Percentiles rank a stretch among this genome's conserved stretches.
Conservation (phyloP, 106 monocot species). For the Dioscorea dumetorum region DNA sequence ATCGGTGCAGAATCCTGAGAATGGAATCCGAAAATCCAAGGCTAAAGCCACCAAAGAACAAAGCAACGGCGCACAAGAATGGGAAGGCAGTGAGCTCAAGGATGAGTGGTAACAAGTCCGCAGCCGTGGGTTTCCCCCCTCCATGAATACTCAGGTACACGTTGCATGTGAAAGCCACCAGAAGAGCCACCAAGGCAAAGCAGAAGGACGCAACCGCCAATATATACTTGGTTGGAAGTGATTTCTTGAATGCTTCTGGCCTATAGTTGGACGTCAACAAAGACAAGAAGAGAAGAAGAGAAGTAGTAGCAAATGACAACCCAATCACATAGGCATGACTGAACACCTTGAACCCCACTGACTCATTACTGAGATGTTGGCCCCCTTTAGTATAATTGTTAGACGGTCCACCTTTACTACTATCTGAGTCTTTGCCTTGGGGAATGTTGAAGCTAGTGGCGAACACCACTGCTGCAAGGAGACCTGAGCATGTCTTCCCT, state of each 20-base stretch:
- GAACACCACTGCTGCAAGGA: conserved; percentile 36
- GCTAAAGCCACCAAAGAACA: no score
- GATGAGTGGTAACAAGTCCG: conserved; percentile 11
- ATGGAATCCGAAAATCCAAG: no score
- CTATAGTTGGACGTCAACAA: conserved; percentile 21
- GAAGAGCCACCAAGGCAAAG: conserved; percentile 5
- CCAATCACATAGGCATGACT: conserved; percentile 25
- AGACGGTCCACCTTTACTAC: no score
- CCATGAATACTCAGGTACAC: conserved; percentile 18
- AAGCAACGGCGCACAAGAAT: neutral
- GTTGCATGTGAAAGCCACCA: conserved; percentile 28
- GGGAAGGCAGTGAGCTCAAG: conserved; percentile 26
- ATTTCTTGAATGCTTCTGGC: conserved; percentile 16
- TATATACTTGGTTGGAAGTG: conserved; percentile 24
- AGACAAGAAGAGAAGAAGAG: conserved; percentile 32
- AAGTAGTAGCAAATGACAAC: conserved; percentile 25
- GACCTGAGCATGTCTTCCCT: conserved; percentile 26
- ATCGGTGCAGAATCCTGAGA: no score
- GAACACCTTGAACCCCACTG: conserved; percentile 26
- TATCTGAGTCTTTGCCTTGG: no score
- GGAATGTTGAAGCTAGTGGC: conserved; percentile 29
- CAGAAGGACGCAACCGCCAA: conserved; percentile 21
- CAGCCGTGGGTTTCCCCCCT: neutral
- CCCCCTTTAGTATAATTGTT: conserved; percentile 4
- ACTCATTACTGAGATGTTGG: conserved; percentile 7